Conservation (phyloP, 1,284 basidiomycete species). For the Neotropicomus parvogracilis region DNA sequence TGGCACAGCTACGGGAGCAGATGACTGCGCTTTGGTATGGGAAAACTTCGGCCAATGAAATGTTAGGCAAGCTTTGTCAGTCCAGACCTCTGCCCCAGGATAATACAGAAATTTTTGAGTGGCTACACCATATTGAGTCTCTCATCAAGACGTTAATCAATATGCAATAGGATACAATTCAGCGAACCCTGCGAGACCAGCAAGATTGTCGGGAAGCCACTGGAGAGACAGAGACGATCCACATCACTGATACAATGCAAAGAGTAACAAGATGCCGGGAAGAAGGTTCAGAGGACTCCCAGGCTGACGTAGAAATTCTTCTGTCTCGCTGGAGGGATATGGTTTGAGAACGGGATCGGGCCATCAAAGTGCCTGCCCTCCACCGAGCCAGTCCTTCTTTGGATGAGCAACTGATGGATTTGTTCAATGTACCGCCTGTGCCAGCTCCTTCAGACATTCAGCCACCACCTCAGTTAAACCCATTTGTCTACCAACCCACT, state of each 20-base stretch:
- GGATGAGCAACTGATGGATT: slow-evolving; percentile 55
- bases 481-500: slow-evolving; percentile 51
- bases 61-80: slow-evolving; percentile 42
- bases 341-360: slow-evolving; percentile 18
- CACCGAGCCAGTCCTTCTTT: slow-evolving; percentile 46
- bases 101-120: slow-evolving; percentile 36
- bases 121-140: slow-evolving; percentile 40
- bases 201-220: slow-evolving; percentile 2
- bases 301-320: slow-evolving; percentile 29
- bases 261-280: slow-evolving; percentile 4
- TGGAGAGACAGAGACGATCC: slow-evolving; percentile 18
- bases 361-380: slow-evolving; percentile 41
- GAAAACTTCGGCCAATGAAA: slow-evolving; percentile 53
- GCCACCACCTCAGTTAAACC: slow-evolving; percentile 50
- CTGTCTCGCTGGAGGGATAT: slow-evolving; percentile 24
- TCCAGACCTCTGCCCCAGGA: slow-evolving; percentile 24
- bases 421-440: slow-evolving; percentile 45
- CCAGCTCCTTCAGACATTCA: slow-evolving; percentile 42
- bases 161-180: slow-evolving; percentile 7
- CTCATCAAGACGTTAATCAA: slow-evolving; percentile 38
- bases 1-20: slow-evolving; percentile 52
- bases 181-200: slow-evolving; percentile 4
- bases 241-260: slow-evolving; percentile 11
- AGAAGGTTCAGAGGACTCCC: slow-evolving; percentile 27
- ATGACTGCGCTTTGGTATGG: slow-evolving; percentile 52